These are phyloP conservation scores for Urostyla sp. DNA, from an alignment of 73 alveolate genomes.

Conservation along the genomic window DNA sequence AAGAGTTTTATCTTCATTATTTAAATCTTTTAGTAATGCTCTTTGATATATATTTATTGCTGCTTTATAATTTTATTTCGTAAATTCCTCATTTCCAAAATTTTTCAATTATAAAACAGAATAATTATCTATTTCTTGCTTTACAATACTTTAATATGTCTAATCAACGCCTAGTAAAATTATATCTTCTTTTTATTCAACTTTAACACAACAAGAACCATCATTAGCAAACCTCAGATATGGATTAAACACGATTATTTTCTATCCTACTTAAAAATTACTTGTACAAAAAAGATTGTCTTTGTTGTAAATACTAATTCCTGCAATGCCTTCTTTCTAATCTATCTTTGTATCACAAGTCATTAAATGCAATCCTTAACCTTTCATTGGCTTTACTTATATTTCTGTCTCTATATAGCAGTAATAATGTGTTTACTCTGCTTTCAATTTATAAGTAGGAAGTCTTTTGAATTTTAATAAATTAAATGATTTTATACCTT, in stretches of 20 bases:
- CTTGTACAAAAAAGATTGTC: neutral
- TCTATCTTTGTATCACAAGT: neutral
- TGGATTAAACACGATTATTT: slow-evolving; percentile 7
- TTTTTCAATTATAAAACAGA: neutral
- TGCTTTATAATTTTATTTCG: neutral
- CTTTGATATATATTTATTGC: neutral
- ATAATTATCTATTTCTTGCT: neutral
- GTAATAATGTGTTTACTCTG: neutral
- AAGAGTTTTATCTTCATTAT: neutral
- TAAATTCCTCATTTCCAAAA: slow-evolving; percentile 20
- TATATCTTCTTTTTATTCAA: neutral
- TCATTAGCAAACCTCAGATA: slow-evolving; percentile 22
- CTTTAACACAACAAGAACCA: neutral
- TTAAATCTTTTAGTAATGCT: slow-evolving; percentile 1
- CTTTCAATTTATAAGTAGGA: neutral
- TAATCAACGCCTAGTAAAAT: neutral
- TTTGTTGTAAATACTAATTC: neutral
- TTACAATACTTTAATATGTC: neutral
- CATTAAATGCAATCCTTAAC: neutral
- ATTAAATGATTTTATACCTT: neutral
- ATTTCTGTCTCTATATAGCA: neutral
- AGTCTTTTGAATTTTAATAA: neutral
- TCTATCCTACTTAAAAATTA: slow-evolving; percentile 11
- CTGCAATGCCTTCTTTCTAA: neutral
- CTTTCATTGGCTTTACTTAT: neutral